Percentiles rank a stretch among this genome's conserved stretches.
Conservation (phyloP, 169 alveolate species). For the Amoebophrya sp. region DNA sequence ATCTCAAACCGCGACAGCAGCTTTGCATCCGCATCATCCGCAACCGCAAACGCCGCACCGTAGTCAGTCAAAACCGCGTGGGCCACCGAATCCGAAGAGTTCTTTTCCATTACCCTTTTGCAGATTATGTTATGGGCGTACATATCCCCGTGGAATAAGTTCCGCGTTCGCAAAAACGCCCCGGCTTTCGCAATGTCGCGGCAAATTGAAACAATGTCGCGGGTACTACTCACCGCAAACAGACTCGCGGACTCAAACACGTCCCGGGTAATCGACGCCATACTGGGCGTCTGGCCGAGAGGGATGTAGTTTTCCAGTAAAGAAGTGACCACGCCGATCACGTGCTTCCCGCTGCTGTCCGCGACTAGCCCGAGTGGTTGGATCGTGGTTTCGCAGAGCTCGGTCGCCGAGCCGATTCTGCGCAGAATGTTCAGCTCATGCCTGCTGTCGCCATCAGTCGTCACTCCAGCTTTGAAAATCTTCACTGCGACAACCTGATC, state of each 20-base stretch:
- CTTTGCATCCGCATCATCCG: not conserved
- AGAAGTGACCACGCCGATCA: not conserved
- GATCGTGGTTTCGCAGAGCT: too few species aligned
- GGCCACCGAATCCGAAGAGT: not conserved
- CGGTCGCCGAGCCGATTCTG: too few species aligned
- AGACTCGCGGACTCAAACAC: not conserved
- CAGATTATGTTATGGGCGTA: not conserved
- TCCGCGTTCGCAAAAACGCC: not conserved
- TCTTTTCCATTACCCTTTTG: not conserved
- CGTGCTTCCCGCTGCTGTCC: too few species aligned
- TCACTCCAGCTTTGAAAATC: not conserved
- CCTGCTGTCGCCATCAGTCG: not conserved
- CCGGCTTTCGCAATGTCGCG: not conserved
- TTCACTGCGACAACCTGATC: not conserved
- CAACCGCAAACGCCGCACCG: not conserved
- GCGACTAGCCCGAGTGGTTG: too few species aligned
- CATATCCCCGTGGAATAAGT: not conserved
- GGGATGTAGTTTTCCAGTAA: not conserved
- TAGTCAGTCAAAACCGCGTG: not conserved
- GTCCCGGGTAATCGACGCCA: not conserved
- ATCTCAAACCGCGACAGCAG: not conserved
- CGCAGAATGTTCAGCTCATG: not conserved
- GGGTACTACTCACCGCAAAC: not conserved
- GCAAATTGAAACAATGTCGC: not conserved
- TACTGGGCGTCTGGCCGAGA: not conserved